These are phyloP conservation scores for Xylaria castorea DNA, from an alignment of 495 filamentous ascomycete species.

Conservation along the genomic window DNA sequence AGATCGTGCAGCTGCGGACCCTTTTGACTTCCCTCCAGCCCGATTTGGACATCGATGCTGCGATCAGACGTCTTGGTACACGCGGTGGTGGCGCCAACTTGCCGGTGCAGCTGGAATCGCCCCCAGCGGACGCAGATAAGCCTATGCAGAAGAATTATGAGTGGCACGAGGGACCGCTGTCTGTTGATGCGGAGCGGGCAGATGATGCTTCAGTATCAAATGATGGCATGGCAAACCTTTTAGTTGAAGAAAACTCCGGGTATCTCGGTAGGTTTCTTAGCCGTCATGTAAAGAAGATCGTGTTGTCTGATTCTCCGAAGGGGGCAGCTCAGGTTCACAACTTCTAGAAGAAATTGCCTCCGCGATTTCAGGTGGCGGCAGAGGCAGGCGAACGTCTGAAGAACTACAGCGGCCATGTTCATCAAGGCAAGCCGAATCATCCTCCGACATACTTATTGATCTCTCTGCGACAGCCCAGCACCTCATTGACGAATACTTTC, in stretches of 20 bases:
- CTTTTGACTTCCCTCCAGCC: slow-evolving; percentile 42
- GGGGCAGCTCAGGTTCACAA: slow-evolving; percentile 5
- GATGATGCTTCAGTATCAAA: slow-evolving; percentile 18
- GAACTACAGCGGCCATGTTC: slow-evolving; percentile 1
- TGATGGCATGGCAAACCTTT: slow-evolving; percentile 47
- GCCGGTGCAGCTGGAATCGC: not conserved
- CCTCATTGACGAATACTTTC: slow-evolving; percentile 61
- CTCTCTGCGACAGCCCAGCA: slow-evolving; percentile 40
- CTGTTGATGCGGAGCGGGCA: not conserved
- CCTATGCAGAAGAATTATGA: not conserved
- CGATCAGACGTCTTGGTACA: slow-evolving; percentile 25
- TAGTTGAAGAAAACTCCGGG: slow-evolving; percentile 38
- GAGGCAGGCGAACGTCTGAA: not conserved
- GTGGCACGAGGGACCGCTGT: slow-evolving; percentile 2
- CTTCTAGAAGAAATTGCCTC: slow-evolving; percentile 6
- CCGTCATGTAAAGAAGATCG: slow-evolving; percentile 35
- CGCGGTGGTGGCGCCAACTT: not conserved
- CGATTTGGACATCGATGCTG: slow-evolving; percentile 40
- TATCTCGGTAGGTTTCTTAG: slow-evolving; percentile 40
- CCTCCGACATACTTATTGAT: not conserved
- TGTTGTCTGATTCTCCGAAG: not conserved
- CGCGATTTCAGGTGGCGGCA: not conserved
- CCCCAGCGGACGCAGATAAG: not conserved
- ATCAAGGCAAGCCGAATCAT: not conserved
- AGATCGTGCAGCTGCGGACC: slow-evolving; percentile 38